These are phyloP conservation scores for Lipomyces oligophaga DNA, from an alignment of 805 yeast species.

Conservation along the genomic window DNA sequence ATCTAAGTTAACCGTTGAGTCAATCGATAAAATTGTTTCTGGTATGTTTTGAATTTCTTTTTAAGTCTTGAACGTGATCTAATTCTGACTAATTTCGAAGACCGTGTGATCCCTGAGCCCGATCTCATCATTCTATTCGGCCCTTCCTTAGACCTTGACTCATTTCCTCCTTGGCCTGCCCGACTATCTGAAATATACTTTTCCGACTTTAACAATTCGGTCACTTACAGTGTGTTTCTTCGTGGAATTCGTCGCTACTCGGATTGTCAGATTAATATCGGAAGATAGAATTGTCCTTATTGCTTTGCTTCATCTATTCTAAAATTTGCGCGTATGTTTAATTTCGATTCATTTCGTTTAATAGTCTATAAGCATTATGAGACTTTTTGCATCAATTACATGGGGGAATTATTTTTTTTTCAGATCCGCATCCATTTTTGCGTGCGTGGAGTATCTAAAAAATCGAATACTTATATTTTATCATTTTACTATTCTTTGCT, in stretches of 20 bases:
- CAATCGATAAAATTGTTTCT: slow-evolving; percentile 51
- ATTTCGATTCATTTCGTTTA: neutral
- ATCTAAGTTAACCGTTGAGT: slow-evolving; percentile 66
- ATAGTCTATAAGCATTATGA: slow-evolving; percentile 1
- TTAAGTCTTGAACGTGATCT: neutral
- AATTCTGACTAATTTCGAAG: slow-evolving; percentile 33
- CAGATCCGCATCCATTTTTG: too few species aligned
- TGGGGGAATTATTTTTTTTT: too few species aligned
- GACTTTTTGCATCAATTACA: neutral
- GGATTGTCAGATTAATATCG: slow-evolving; percentile 80
- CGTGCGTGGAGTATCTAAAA: too few species aligned
- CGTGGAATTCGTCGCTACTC: slow-evolving; percentile 53
- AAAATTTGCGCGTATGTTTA: neutral
- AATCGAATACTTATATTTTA: neutral
- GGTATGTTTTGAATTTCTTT: slow-evolving; percentile 39
- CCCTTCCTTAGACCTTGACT: slow-evolving; percentile 84
- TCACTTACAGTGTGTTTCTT: slow-evolving; percentile 47
- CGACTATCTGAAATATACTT: slow-evolving; percentile 74
- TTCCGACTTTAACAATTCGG: slow-evolving; percentile 25
- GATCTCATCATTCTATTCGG: slow-evolving; percentile 81
- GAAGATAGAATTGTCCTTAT: slow-evolving; percentile 48
- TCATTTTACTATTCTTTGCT: neutral
- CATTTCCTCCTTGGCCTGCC: slow-evolving; percentile 97
- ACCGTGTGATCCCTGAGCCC: slow-evolving; percentile 86
- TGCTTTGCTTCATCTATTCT: neutral